Base-by-base conservation (phyloP, 2,329 filamentous ascomycete species). In the Aaosphaeria pasadenensis region DNA sequence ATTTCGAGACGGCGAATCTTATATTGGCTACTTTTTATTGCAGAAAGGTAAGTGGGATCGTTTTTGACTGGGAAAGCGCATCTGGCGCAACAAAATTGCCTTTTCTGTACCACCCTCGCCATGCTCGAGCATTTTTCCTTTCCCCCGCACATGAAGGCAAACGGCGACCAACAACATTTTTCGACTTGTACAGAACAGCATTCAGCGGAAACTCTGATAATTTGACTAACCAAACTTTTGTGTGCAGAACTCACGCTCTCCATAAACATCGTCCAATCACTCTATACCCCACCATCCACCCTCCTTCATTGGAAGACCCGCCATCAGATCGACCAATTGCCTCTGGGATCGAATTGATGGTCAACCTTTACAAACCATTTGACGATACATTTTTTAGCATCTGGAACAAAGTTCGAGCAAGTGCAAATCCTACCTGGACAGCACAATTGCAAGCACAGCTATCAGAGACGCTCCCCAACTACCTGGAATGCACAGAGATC, bases 11-110 rank as follows among this genome's bases (percentile, higher is more conserved):
- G 77, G 33, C 74, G 80, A 47, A 72, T 81, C 7, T 72, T 84
- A 6, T 85, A 83, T 60, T 86, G 83, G 83, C 72, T 84, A 38
- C 69, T 86, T 7, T 84, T 84, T 57, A 76, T 85, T 31, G 81
- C 81, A 0, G 83, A 86, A 66, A 76, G 79, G 78, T 81, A 66
- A 6, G 46, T 30, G 31, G 13, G 31, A 29, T 5, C 41, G 17
- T 24, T 24, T 24, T 24, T 7, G n/a, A 33, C 30, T 24, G 17
- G 17, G 17, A 24, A 24, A 24, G 17, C 17, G 17, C 17, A 24
- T 2, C 17, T 24, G 17, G 17, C 17, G 17, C 17, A 24, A 24
- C 17, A 2, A 24, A 24, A 24, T 24, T 24, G 2, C 17, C 17
- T 24, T 24, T 24, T 24, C 30, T 11, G 13, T 9, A 11, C 17